phyloP scores from a whole-genome alignment of 1,139 yeast species.

The Yamadazyma diospyri region DNA sequence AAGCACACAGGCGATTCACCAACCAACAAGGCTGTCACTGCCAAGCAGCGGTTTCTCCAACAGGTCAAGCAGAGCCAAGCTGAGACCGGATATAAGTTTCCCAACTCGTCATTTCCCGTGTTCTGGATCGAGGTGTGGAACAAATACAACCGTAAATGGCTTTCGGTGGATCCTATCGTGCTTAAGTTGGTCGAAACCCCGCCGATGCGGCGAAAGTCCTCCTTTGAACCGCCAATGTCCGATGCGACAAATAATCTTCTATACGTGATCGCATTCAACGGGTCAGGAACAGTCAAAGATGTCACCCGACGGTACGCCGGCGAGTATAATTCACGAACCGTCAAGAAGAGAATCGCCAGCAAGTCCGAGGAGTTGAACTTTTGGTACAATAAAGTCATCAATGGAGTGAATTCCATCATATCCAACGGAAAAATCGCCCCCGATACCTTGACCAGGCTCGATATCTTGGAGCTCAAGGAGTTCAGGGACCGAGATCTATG shows the following conservation, averaged over 20 bases:
- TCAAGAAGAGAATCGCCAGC: conserved; percentile 64
- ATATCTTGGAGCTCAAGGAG: conserved; percentile 68
- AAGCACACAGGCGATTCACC: background rate
- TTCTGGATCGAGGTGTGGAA: conserved; percentile 98
- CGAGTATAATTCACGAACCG: conserved; percentile 67
- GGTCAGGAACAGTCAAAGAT: conserved; percentile 64
- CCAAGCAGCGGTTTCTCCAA: conserved; percentile 23
- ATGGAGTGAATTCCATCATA: conserved; percentile 20
- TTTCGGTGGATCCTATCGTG: conserved; percentile 79
- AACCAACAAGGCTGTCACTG: conserved; percentile 5
- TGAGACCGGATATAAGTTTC: conserved; percentile 10
- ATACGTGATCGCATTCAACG: conserved; percentile 77
- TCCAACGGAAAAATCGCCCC: conserved; percentile 14
- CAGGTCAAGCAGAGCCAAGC: conserved; percentile 8
- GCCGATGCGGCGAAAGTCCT: conserved; percentile 55
- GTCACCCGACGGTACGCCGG: conserved; percentile 81
- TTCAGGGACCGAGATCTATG: conserved; percentile 61
- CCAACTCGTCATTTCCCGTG: conserved; percentile 55
- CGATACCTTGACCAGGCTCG: conserved; percentile 42
- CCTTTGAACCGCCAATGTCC: conserved; percentile 71
- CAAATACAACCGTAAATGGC: conserved; percentile 64
- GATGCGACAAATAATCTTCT: conserved; percentile 59
- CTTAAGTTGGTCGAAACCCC: conserved; percentile 60
- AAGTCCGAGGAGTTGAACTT: conserved; percentile 51
- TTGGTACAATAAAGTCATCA: conserved; percentile 59